Conservation (phyloP, 805 yeast genomes). For the Candida fluviatilis region DNA sequence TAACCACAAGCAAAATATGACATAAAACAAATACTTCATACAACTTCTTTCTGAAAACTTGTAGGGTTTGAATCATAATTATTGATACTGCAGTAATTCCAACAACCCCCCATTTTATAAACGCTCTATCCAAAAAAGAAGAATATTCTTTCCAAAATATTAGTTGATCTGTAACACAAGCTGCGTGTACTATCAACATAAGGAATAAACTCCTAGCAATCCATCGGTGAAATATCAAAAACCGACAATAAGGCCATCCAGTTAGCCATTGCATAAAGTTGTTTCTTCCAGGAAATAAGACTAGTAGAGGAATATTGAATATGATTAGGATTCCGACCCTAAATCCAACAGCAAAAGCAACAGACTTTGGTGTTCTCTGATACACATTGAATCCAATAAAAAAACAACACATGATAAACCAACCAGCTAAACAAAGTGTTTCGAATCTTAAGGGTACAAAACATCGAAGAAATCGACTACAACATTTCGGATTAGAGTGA, state of each 20-base stretch:
- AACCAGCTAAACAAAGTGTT: conserved; percentile 32
- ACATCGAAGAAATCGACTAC: conserved; percentile 6
- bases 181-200: conserved; percentile 53
- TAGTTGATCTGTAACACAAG: conserved; percentile 49
- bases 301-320: conserved; percentile 44
- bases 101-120: conserved; percentile 29
- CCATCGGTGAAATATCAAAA: conserved; percentile 66
- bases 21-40: conserved; percentile 32
- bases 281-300: conserved; percentile 69
- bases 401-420: conserved; percentile 21
- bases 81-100: conserved; percentile 34
- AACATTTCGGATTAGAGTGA: conserved; percentile 15
- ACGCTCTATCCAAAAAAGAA: conserved; percentile 32
- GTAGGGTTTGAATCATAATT: conserved; percentile 14
- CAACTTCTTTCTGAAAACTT: conserved; percentile 28
- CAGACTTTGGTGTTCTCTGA: conserved; percentile 10
- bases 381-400: conserved; percentile 7
- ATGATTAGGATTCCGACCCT: conserved; percentile 1
- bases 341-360: conserved; percentile 11
- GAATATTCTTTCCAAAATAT: conserved; percentile 39
- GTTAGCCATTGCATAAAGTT: conserved; percentile 60
- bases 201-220: conserved; percentile 48
- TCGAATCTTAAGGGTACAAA: conserved; percentile 50
- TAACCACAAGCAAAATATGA: conserved; percentile 35
- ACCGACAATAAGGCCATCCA: conserved; percentile 60